phyloP scores from a whole-genome alignment of 2,329 filamentous ascomycete genomes.

The Parafenestella ontariensis region DNA sequence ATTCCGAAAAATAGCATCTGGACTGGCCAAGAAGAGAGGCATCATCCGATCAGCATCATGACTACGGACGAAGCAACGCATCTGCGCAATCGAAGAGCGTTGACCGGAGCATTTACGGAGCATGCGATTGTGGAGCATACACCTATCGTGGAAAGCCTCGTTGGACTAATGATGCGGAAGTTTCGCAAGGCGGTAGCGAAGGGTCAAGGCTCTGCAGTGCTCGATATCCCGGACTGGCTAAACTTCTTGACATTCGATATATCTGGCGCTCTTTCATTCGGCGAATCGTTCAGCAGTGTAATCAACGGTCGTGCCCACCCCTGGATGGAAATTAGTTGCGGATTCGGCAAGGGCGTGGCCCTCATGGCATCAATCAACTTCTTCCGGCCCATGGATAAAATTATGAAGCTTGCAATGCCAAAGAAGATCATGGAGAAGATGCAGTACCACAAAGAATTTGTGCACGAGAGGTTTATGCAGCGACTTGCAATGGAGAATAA shows the following conservation, averaged over 20 bases:
- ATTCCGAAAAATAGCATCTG: constrained; percentile 19
- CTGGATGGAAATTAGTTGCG: constrained; percentile 41
- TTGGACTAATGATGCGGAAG: constrained; percentile 43
- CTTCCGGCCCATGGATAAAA: constrained; percentile 24
- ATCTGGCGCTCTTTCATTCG: constrained; percentile 58
- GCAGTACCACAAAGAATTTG: constrained; percentile 21
- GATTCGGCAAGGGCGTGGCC: constrained; percentile 33
- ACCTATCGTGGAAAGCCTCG: constrained; percentile 43
- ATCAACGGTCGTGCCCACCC: constrained; percentile 28
- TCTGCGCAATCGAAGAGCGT: constrained; percentile 36
- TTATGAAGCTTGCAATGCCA: constrained; percentile 18
- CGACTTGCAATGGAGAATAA: constrained; percentile 40
- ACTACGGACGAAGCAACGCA: constrained; percentile 26
- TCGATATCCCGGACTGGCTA: constrained; percentile 19
- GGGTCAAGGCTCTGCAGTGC: constrained; percentile 20
- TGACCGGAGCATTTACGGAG: constrained; percentile 54
- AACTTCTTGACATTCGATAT: constrained; percentile 30
- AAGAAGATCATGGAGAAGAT: constrained; percentile 17
- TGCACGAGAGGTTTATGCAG: constrained; percentile 28
- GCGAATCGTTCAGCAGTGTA: constrained; percentile 49
- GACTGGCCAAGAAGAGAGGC: constrained; percentile 14
- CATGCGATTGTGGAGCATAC: constrained; percentile 51
- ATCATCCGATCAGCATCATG: constrained; percentile 15
- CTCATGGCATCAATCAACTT: constrained; percentile 31
- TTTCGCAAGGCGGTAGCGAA: constrained; percentile 8